Conservation (phyloP, 441 rosid genomes). For the Bruguiera hainesii region DNA sequence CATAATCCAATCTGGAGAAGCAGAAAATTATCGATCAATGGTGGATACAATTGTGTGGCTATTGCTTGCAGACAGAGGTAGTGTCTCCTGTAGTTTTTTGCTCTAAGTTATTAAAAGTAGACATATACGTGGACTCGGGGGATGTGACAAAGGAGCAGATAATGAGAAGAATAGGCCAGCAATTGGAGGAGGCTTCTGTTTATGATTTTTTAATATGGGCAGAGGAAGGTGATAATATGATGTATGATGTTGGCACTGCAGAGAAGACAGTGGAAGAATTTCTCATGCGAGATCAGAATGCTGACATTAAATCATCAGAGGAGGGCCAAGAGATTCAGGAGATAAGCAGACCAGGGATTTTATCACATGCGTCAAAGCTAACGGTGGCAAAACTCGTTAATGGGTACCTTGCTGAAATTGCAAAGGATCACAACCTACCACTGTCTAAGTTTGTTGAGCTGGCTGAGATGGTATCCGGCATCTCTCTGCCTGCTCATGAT, state of each 20-base stretch:
- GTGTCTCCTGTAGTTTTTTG: constrained; percentile 70
- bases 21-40: constrained; percentile 40
- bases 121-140: constrained; percentile 47
- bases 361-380: constrained; percentile 74
- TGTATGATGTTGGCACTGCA: constrained; percentile 58
- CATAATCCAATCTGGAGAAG: constrained; percentile 41
- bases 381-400: constrained; percentile 74
- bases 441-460: constrained; percentile 56
- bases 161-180: constrained; percentile 59
- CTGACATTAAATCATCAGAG: constrained; percentile 38
- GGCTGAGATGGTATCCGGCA: constrained; percentile 57
- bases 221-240: constrained; percentile 41
- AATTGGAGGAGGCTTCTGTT: constrained; percentile 72
- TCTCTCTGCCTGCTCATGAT: constrained; percentile 72
- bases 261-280: constrained; percentile 55
- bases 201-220: constrained; percentile 56
- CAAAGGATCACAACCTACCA: constrained; percentile 64
- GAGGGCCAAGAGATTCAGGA: constrained; percentile 35
- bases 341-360: constrained; percentile 41
- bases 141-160: constrained; percentile 44
- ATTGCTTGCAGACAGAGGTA: constrained; percentile 61
- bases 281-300: constrained; percentile 47
- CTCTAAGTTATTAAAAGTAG: constrained; percentile 66
- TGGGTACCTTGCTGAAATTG: constrained; percentile 73
- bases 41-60: constrained; percentile 58